Base-by-base conservation (phyloP, 352 stramenopile species). In the Phytophthora cryptogea region DNA sequence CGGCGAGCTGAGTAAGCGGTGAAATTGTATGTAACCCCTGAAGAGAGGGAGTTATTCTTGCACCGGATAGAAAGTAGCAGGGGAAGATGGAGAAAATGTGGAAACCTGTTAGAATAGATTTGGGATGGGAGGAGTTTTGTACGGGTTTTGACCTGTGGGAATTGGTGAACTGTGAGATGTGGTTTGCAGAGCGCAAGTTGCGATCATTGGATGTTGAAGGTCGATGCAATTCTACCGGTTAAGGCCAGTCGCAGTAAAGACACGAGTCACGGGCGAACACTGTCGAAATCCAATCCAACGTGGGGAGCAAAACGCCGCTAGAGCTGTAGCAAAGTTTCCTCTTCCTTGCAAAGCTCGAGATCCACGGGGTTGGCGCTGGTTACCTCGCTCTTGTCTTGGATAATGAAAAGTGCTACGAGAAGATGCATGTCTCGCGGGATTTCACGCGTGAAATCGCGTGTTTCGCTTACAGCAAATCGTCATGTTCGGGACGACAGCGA, bases 21-120 rank as follows among this genome's bases (percentile, higher is more conserved):
- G 48, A 54, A 62, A 62, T 62, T 62, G 30, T 65, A 54, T 30
- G 11, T 43, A 59, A 52, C 16, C n/a, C 30, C 33, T 51, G 33
- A 57, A 60, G 46, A n/a, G 46, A 32, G 17, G 46, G 56, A 3
- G 40, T 36, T 59, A 53, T 64, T 64, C 56, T 64, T 64, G 56
- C 56, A 64, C 10, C 3, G 20, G 1, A 36, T 43, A 6, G 8
- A 27, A 5, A 27, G 37, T 43, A 4, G 7, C 14, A 13, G 37
- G 37, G 37, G 27, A 8, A 43, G 8, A 11, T 4, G n/a, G 37
- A 8, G 9, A 13, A 43, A 43, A 6, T 23, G 20, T 23, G 13
- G 37, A 28, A 23, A 27, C 37, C 37, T 27, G 37, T 11, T n/a
- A 43, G 37, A 43, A 43, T 4, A 0, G 13, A 8, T 43, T n/a